Evolutionary conservation across 2,329 filamentous ascomycete species (phyloP).

Genomic region (Alternaria ventricosa): DNA sequence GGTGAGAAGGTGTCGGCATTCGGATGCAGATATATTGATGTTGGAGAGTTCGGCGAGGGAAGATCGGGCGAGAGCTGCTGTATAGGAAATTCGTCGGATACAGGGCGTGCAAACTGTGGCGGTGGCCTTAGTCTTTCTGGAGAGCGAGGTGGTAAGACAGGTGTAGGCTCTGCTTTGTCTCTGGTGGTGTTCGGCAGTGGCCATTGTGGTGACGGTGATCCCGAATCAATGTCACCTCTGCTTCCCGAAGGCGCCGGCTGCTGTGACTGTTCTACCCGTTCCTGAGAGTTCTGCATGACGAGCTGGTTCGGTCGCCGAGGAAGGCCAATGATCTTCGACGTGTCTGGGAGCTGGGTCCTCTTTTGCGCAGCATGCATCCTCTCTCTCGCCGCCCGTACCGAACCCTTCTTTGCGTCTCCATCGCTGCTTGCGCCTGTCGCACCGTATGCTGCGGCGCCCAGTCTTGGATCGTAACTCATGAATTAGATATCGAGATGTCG

Average conservation of each 20-base stretch:
- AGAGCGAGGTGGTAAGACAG: conserved; percentile 26
- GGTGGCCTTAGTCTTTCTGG: conserved; percentile 49
- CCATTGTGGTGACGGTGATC: conserved; percentile 54
- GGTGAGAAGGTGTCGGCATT: conserved; percentile 46
- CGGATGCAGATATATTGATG: conserved; percentile 30
- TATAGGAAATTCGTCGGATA: conserved; percentile 42
- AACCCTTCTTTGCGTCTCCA: conserved; percentile 39
- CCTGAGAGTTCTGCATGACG: conserved; percentile 33
- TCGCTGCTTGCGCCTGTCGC: conserved; percentile 30
- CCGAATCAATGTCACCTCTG: conserved; percentile 18
- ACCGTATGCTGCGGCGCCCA: conserved; percentile 42
- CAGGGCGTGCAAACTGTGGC: conserved; percentile 51
- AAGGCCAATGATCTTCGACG: conserved; percentile 44
- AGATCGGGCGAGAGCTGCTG: conserved; percentile 38
- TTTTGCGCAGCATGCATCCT: conserved; percentile 39
- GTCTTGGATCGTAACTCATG: conserved; percentile 48
- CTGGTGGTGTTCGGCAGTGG: conserved; percentile 50
- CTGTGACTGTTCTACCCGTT: conserved; percentile 17
- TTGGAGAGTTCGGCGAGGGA: conserved; percentile 25
- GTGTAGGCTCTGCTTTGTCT: conserved; percentile 33
- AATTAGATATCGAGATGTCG: conserved; percentile 37
- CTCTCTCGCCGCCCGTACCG: conserved; percentile 47
- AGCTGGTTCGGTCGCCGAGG: conserved; percentile 46
- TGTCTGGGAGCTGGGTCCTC: conserved; percentile 39
- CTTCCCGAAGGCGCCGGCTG: conserved; percentile 22